Base-by-base conservation (phyloP, 805 yeast genomes). In the Barnettozyma botsteinii region DNA sequence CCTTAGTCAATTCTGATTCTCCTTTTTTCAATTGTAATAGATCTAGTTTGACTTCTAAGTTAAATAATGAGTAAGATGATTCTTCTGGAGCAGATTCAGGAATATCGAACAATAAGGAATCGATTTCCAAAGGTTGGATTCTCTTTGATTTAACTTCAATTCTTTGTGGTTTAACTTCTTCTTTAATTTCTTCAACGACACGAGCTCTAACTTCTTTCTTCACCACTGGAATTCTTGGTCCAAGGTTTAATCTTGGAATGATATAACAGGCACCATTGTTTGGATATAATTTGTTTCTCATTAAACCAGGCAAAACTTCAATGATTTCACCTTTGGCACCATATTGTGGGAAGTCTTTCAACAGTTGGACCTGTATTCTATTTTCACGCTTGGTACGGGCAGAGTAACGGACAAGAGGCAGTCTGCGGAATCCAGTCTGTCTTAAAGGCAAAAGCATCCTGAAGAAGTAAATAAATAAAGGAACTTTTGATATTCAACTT, bases 201-300 rank as follows among this genome's bases (percentile, higher is more conserved):
- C 36, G 35, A 33, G 42, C 35, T 36, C 37, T 50, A 11, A 35
- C 17, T 4, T 46, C 49, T 25, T 37, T 51, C 49, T 48, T 47
- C 21, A 52, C 57, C 14, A 55, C 56, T 13, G 58, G 57, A 17
- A 56, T 53, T 15, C 35, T 48, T 41, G 60, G 60, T 3, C 50
- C 52, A 17, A 49, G 41, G 10, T 47, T 49, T 6, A 45, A 17
- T 27, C 43, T 44, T 25, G 53, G 52, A 18, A 70, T 57, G 18
- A 86, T 69, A 54, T 86, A 88, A 15, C 76, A 72, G 4, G 96
- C 96, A 32, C 86, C 84, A 52, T 85, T 80, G 45, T 67, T 53
- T 31, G 76, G 75, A 52, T 86, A 86, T 41, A 88, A 70, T 51
- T 65, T 75, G 62, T 85, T 85, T 56, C 91, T 76, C 96, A 88